Conservation (phyloP, 345 rosid species). For the Barbarea vulgaris region DNA sequence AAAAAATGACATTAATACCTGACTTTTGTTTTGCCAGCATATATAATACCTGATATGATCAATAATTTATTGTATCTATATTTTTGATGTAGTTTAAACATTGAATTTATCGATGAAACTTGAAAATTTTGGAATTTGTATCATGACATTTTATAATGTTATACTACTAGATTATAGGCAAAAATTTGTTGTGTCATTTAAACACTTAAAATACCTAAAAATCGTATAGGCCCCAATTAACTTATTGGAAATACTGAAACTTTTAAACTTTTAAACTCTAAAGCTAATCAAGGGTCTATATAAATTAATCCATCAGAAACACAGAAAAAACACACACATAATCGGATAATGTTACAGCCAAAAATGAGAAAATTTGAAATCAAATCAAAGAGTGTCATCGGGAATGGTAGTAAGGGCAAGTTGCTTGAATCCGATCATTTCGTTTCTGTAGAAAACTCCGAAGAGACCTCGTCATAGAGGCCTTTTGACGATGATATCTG, state of each 20-base stretch:
- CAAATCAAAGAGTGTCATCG: neutral
- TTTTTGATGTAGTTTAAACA: neutral
- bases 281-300: neutral
- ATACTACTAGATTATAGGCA: neutral
- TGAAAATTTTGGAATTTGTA: neutral
- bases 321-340: neutral
- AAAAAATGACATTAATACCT: no score
- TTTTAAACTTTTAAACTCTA: neutral
- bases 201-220: neutral
- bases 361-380: neutral
- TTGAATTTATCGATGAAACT: neutral
- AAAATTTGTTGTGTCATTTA: neutral
- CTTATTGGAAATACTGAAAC: neutral
- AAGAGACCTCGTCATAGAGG: constrained; percentile 35
- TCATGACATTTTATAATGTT: neutral
- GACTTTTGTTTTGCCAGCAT: no score
- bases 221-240: neutral
- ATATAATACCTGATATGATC: neutral
- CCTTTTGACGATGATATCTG: constrained; percentile 1
- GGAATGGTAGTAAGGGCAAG: constrained; percentile 22
- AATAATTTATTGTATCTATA: neutral
- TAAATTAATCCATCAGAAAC: neutral
- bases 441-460: constrained; percentile 33
- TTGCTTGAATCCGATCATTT: constrained; percentile 26
- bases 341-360: neutral